phyloP scores from a whole-genome alignment of 768 basidiomycete genomes.

The Fistulinella prunicolor region DNA sequence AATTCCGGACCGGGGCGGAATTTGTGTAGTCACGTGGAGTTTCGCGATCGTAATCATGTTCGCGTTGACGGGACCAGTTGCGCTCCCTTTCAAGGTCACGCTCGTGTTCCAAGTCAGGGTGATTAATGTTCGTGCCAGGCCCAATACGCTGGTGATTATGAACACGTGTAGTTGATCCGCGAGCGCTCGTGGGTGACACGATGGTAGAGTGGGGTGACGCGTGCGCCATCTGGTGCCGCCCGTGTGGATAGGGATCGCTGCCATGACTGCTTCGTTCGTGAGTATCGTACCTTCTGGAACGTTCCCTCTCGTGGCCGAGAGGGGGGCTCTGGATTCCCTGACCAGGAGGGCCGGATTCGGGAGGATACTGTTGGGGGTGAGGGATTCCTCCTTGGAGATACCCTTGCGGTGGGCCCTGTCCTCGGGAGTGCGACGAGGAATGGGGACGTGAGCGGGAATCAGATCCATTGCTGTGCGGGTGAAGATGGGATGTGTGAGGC shows the following conservation, averaged over 20 bases:
- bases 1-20: conserved; percentile 35
- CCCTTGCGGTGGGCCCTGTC: conserved; percentile 34
- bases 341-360: conserved; percentile 45
- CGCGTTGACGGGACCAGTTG: conserved; percentile 35
- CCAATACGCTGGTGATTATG: conserved; percentile 70
- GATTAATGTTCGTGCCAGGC: conserved; percentile 54
- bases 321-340: conserved; percentile 51
- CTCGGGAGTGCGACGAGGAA: conserved; percentile 51
- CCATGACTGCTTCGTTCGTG: conserved; percentile 40
- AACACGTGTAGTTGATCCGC: conserved; percentile 39
- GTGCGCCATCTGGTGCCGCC: conserved; percentile 30
- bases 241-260: conserved; percentile 33
- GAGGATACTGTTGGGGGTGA: conserved; percentile 44
- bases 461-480: conserved; percentile 39
- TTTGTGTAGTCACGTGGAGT: conserved; percentile 30
- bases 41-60: conserved; percentile 44
- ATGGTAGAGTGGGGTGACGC: conserved; percentile 35
- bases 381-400: conserved; percentile 38
- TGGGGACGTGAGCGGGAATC: conserved; percentile 49
- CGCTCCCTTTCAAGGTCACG: conserved; percentile 51
- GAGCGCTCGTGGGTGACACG: conserved; percentile 34
- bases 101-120: conserved; percentile 33
- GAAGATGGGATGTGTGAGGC: conserved; percentile 40
- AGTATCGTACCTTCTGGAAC: conserved; percentile 48
- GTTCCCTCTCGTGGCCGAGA: conserved; percentile 39